Conservation (phyloP, 805 yeast species). For the Ogataea angusta region DNA sequence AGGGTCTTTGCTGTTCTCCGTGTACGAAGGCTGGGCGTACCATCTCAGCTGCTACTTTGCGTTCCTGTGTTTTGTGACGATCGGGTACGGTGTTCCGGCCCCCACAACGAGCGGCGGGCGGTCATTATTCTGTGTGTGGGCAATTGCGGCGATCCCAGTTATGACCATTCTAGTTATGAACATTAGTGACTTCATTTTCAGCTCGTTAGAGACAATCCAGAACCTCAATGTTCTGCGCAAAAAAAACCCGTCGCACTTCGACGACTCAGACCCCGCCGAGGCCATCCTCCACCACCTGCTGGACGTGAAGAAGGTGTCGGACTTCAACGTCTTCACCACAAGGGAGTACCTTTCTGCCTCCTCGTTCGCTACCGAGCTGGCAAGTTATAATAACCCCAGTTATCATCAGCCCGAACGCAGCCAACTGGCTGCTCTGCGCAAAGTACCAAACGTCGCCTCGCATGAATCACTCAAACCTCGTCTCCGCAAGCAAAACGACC, state of each 20-base stretch:
- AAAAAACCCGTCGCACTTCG: constrained; percentile 10
- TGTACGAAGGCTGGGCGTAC: constrained; percentile 68
- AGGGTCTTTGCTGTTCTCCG: constrained; percentile 65
- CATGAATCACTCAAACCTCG: constrained; percentile 8
- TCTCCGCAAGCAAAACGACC: constrained; percentile 28
- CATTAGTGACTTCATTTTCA: constrained; percentile 58
- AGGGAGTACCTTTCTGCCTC: constrained; percentile 15
- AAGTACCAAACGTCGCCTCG: too few relatives aligned
- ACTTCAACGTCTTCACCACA: constrained; percentile 20
- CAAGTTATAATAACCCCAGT: constrained; percentile 16
- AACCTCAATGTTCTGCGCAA: neutral
- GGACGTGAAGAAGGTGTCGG: constrained; percentile 14
- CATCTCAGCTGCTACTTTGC: constrained; percentile 74
- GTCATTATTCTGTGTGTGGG: constrained; percentile 76
- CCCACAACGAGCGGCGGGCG: constrained; percentile 66
- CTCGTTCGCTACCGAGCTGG: constrained; percentile 19
- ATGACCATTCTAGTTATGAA: constrained; percentile 79
- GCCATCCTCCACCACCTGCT: constrained; percentile 22
- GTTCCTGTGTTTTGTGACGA: constrained; percentile 69
- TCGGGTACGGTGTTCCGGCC: constrained; percentile 79
- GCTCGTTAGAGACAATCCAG: constrained; percentile 18
- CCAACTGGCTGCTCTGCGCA: neutral
- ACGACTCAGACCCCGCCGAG: constrained; percentile 12
- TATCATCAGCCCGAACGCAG: constrained; percentile 19
- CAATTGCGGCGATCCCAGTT: constrained; percentile 76